phyloP scores from a whole-genome alignment of 495 filamentous ascomycete species.

The Xylaria bambusicola region DNA sequence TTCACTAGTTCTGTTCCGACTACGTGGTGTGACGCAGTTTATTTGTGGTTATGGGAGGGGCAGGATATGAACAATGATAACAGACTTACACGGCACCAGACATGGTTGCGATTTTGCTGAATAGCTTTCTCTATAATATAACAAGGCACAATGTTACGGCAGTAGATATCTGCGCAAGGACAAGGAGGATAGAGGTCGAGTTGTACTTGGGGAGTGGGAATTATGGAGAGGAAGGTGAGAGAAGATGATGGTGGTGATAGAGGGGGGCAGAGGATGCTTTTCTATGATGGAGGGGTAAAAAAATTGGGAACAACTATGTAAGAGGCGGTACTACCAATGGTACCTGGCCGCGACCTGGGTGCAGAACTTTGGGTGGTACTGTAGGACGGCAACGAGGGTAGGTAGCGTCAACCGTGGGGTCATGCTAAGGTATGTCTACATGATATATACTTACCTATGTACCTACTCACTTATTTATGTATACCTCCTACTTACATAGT shows the following conservation, averaged over 20 bases:
- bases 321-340: no score
- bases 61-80: constrained; percentile 31
- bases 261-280: constrained; percentile 32
- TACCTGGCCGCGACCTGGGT: no score
- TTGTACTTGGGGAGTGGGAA: constrained; percentile 21
- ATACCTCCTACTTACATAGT: no score
- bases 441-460: no score
- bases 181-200: neutral
- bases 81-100: constrained; percentile 59
- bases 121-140: constrained; percentile 26
- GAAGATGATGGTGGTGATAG: constrained; percentile 22
- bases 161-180: constrained; percentile 4
- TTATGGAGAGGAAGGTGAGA: constrained; percentile 21
- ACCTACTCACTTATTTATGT: no score
- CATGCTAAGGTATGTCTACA: no score
- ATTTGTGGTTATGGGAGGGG: constrained; percentile 7
- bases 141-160: constrained; percentile 16
- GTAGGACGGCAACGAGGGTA: constrained; percentile 17
- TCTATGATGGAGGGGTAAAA: constrained; percentile 27
- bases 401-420: constrained; percentile 17
- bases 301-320: constrained; percentile 23
- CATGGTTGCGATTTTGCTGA: constrained; percentile 40
- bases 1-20: neutral
- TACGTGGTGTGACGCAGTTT: constrained; percentile 7
- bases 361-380: no score